Base-by-base conservation (phyloP, 192 early-diverging fungal species). In the Coemansia sp. region DNA sequence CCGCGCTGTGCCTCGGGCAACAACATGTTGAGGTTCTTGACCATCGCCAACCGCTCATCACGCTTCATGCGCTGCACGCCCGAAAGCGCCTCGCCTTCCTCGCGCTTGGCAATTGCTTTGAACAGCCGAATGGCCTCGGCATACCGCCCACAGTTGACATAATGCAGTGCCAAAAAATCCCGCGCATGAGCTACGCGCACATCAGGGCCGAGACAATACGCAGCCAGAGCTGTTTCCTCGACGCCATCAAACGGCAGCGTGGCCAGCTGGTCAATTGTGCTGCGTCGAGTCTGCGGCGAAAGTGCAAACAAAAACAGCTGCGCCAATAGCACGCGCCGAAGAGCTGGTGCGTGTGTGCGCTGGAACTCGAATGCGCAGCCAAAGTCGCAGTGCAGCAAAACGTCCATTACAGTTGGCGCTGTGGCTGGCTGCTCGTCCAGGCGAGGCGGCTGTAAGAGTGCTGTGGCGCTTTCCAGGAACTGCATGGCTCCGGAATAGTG, bases 161-260 rank as follows among this genome's bases (percentile, higher is more conserved):
- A 75, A 35, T 81, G 61, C 35, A 81, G 67, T 22, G 78, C 78
- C 59, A 81, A 60, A 69, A 81, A 81, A 54, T 81, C 78, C 52
- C 57, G 63, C 6, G 67, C 69, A 38, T 69, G 67, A 5, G 41
- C 43, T 3, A 66, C 49, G 16, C 69, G 38, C 11, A 38, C 55
- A n/a, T 54, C 61, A 1, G 68, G 41, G 8, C 39, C 49, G 52
- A 65, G 22, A 22, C 78, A 81, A 57, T 72, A 41, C 55, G 54
- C 43, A 16, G 71, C 70, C 4, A 81, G 60, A 3, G 62, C 69
- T 3, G 49, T 35, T 19, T 81, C 78, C 45, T 81, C 78, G 8
- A 45, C 27, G 4, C 21, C 56, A 22, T 81, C 78, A 17, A 81
- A 50, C 4, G 78, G 74, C 39, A 81, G 59, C 27, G 35, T 48